phyloP scores from a whole-genome alignment of 805 yeast species.

The Wickerhamiella allomyrinae region DNA sequence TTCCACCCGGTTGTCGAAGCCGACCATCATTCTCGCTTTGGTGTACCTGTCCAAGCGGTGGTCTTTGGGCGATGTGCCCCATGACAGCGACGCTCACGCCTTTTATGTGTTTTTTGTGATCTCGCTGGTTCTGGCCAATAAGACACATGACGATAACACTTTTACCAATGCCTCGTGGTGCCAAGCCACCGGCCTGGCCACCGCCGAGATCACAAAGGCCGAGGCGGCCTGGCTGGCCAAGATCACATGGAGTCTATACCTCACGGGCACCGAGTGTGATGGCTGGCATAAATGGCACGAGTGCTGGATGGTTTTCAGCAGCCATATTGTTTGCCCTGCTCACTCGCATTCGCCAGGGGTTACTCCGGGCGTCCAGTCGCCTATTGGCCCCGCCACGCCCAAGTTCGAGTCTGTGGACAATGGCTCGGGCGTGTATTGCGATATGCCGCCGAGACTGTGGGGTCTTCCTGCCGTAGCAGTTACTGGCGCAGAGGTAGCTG shows the following conservation, averaged over 20 bases:
- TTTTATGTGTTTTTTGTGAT: constrained; percentile 35
- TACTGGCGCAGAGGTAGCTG: not conserved
- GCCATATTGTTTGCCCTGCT: not conserved
- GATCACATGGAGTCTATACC: constrained; percentile 45
- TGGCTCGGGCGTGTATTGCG: not conserved
- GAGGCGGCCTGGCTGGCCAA: constrained; percentile 59
- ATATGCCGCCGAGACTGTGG: not conserved
- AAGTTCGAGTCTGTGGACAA: not conserved
- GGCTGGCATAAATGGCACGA: constrained; percentile 25
- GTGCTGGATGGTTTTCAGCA: constrained; percentile 17
- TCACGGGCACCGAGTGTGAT: constrained; percentile 22
- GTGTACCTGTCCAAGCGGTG: constrained; percentile 60
- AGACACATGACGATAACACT: constrained; percentile 91
- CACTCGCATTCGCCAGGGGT: not conserved
- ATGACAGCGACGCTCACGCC: constrained; percentile 19
- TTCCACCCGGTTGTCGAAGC: constrained; percentile 77
- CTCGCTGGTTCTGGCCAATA: constrained; percentile 73
- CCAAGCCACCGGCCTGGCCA: constrained; percentile 75
- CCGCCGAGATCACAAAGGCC: constrained; percentile 42
- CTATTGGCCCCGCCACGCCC: not conserved
- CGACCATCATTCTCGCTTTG: constrained; percentile 66
- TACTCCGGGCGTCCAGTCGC: not conserved
- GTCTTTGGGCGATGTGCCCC: constrained; percentile 27
- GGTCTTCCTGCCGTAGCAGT: not conserved
- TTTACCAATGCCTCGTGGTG: constrained; percentile 93